Percentiles rank a stretch among this genome's conserved stretches.
Conservation (phyloP, 768 basidiomycete genomes). For the Scleroderma citrinum region DNA sequence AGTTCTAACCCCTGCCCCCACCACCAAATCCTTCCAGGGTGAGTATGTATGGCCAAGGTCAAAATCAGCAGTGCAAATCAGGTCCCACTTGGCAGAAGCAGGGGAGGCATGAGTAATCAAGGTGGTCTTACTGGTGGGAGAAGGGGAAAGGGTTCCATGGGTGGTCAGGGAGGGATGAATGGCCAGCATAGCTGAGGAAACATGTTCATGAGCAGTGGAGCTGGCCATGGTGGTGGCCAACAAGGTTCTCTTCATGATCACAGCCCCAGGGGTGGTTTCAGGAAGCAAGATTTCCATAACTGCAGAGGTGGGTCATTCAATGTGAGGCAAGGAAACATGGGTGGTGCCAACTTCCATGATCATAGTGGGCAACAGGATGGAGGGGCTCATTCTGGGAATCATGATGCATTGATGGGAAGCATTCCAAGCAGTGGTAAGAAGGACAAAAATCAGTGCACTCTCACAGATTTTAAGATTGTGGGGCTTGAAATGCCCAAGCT, state of each 20-base stretch:
- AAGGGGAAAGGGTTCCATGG: constrained; percentile 44
- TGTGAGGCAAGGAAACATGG: constrained; percentile 35
- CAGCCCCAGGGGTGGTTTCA: constrained; percentile 60
- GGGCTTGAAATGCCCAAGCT: constrained; percentile 81
- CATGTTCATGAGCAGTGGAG: constrained; percentile 28
- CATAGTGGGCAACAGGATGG: constrained; percentile 38
- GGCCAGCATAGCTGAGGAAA: constrained; percentile 37
- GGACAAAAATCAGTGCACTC: constrained; percentile 83
- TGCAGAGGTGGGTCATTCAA: constrained; percentile 62
- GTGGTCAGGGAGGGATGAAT: constrained; percentile 39
- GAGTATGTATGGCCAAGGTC: constrained; percentile 24
- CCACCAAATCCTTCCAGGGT: constrained; percentile 17
- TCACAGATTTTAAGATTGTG: constrained; percentile 97
- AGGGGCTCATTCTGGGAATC: constrained; percentile 33
- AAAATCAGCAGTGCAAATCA: constrained; percentile 38
- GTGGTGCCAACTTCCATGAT: constrained; percentile 46
- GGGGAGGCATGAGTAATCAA: constrained; percentile 42
- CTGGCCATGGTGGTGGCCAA: constrained; percentile 39
- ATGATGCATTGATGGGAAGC: constrained; percentile 45
- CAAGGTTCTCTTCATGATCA: constrained; percentile 54
- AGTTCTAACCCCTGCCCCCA: constrained; percentile 38
- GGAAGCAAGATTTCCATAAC: constrained; percentile 56
- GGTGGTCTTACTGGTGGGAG: constrained; percentile 30
- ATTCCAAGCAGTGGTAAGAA: constrained; percentile 61
- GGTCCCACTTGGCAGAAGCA: constrained; percentile 35